These are phyloP conservation scores for Seiridium cupressi DNA, from an alignment of 2,329 filamentous ascomycete genomes.

Conservation along the genomic window DNA sequence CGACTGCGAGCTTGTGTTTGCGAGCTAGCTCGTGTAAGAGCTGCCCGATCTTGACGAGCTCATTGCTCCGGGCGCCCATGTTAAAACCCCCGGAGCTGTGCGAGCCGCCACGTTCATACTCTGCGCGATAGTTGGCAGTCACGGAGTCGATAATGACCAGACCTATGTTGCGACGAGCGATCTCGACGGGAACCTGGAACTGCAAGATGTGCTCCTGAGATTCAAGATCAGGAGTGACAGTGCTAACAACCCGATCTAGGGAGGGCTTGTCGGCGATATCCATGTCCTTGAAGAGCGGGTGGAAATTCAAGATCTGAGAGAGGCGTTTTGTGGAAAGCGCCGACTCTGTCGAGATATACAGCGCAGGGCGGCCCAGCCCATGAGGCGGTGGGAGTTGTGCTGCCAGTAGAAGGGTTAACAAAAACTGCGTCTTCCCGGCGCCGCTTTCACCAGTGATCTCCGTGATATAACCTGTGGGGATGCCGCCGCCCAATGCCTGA, in stretches of 20 bases:
- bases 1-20: constrained; percentile 73
- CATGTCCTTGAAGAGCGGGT: constrained; percentile 54
- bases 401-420: constrained; percentile 79
- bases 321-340: constrained; percentile 80
- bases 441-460: constrained; percentile 94
- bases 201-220: constrained; percentile 92
- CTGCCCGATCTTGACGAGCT: constrained; percentile 75
- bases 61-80: constrained; percentile 73
- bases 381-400: constrained; percentile 75
- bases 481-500: constrained; percentile 67
- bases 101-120: constrained; percentile 64
- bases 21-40: constrained; percentile 75
- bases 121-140: constrained; percentile 91
- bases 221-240: constrained; percentile 85
- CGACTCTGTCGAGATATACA: constrained; percentile 95
- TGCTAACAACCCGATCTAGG: constrained; percentile 74
- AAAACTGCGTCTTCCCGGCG: constrained; percentile 91
- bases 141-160: constrained; percentile 88
- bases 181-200: constrained; percentile 86
- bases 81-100: constrained; percentile 43
- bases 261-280: constrained; percentile 48
- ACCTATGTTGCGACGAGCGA: constrained; percentile 72
- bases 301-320: constrained; percentile 69
- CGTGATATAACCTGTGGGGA: constrained; percentile 77
- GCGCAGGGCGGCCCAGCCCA: constrained; percentile 69